Base-by-base conservation (phyloP, 2,329 filamentous ascomycete species). In the Aspergillus sp. region DNA sequence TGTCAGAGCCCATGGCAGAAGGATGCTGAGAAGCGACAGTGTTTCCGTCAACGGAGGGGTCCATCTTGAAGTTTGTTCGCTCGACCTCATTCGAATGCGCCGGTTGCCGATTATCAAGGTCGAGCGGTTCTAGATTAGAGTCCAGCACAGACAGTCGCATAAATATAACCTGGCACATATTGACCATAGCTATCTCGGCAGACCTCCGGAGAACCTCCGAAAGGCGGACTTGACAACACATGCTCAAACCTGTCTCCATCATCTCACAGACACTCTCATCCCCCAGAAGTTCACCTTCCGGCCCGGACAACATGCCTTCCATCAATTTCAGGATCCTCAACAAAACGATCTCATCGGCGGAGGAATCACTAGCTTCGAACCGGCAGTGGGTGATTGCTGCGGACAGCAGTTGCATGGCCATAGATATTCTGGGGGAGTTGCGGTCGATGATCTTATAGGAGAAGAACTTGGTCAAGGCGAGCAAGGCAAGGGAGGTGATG, bases 111-210 rank as follows among this genome's bases (percentile, higher is more conserved):
- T 84, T 84, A 37, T 87, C 84, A 6, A 84, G 76, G 61, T 90
- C 86, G 39, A 88, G 84, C 12, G 86, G 86, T 21, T 87, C 84
- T 70, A 93, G 89, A 12, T 15, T 43, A 47, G 90, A 83, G 67
- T 96, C 91, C 7, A 98, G 79, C 63, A 93, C 87, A 73, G 96
- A 96, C 52, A 99, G 79, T 59, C 96, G 88, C 74, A 93, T 90
- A 72, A 99, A 99, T 68, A 99, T 96, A 64, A 96, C 92, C 76
- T 99, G 95, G 71, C 95, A 98, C 95, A 99, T 99, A 65, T 91
- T 91, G 46, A 98, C 91, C 93, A 99, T 97, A 55, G 92, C 89
- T 70, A 96, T 95, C 75, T 99, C 95, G 2, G 95, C 95, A 19
- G 93, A 96, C 62, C 93, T 85, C 62, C 93, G 86, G 55, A 99